A percentile compares a stretch with the other conserved stretches of the same genome.
Conservation (phyloP, 1,284 basidiomycete genomes). For the Moesziomyces globuligerus region DNA sequence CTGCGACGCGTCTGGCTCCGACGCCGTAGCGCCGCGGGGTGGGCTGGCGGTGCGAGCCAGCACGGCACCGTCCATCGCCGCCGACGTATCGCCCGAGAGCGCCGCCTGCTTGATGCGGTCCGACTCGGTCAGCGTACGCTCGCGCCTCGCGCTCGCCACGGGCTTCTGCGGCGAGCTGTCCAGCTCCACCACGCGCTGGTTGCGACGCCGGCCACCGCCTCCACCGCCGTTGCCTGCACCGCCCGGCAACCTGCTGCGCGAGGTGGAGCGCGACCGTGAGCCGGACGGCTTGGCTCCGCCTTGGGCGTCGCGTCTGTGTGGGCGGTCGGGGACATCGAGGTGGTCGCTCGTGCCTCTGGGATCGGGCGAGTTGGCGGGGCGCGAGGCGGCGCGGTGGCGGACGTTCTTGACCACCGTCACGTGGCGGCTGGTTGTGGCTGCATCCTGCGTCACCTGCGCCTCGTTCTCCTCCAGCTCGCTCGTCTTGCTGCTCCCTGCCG, state of each 20-base stretch:
- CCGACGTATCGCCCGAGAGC: conserved; percentile 13
- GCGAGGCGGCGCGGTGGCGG: conserved; percentile 12
- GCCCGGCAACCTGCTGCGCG: conserved; percentile 3
- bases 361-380: not conserved
- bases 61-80: conserved; percentile 15
- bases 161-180: conserved; percentile 30
- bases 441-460: conserved; percentile 26
- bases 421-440: conserved; percentile 21
- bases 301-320: not conserved
- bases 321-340: not conserved
- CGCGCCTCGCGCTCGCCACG: not conserved
- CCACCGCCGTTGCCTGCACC: not conserved
- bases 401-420: conserved; percentile 27
- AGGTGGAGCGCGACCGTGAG: conserved; percentile 13
- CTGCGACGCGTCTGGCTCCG: too few species aligned
- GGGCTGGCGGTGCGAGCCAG: not conserved
- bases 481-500: not conserved
- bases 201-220: conserved; percentile 10
- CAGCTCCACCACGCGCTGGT: conserved; percentile 44
- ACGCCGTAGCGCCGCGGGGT: too few species aligned
- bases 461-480: conserved; percentile 16
- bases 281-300: not conserved
- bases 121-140: conserved; percentile 34
- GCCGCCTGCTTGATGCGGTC: conserved; percentile 50
- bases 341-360: conserved; percentile 14